These are phyloP conservation scores for Panicum hallii DNA, from an alignment of 202 grass and related monocot genomes.

Conservation along the genomic window DNA sequence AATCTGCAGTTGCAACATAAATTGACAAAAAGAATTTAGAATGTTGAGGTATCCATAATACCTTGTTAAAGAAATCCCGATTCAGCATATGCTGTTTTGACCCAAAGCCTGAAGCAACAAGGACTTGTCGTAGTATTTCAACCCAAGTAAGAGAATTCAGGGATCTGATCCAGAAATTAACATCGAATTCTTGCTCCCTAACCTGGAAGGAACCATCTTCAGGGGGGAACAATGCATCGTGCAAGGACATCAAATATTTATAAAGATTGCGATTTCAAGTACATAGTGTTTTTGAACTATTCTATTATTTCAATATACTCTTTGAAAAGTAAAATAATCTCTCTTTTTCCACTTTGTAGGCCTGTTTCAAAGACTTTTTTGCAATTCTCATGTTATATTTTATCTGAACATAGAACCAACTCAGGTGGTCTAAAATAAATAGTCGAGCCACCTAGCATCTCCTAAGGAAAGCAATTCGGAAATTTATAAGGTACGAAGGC, in stretches of 20 bases:
- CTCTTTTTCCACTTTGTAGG: not conserved
- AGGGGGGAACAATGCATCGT: constrained; percentile 20
- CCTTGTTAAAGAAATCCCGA: constrained; percentile 82
- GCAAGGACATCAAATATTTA: not conserved
- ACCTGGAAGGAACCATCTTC: constrained; percentile 66
- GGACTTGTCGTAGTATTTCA: constrained; percentile 94
- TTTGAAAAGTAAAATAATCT: constrained; percentile 17
- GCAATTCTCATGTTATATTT: not conserved
- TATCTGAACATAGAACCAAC: constrained; percentile 28
- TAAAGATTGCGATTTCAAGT: not conserved
- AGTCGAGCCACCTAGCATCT: not conserved
- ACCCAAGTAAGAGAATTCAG: constrained; percentile 98
- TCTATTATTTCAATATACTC: constrained; percentile 25
- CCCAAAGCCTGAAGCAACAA: constrained; percentile 93
- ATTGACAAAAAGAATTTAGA: constrained; percentile 40
- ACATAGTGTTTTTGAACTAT: constrained; percentile 23
- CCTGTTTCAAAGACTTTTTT: not conserved
- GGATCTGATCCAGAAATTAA: constrained; percentile 72
- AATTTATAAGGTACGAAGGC: constrained; percentile 30
- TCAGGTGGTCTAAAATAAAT: not conserved
- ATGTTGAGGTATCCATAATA: constrained; percentile 36
- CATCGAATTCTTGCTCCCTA: constrained; percentile 90
- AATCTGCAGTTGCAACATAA: constrained; percentile 24
- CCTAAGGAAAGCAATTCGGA: not conserved
- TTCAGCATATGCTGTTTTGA: constrained; percentile 67